These are phyloP conservation scores for Erigeron canadensis DNA, from an alignment of 129 eudicot species.

Conservation along the genomic window DNA sequence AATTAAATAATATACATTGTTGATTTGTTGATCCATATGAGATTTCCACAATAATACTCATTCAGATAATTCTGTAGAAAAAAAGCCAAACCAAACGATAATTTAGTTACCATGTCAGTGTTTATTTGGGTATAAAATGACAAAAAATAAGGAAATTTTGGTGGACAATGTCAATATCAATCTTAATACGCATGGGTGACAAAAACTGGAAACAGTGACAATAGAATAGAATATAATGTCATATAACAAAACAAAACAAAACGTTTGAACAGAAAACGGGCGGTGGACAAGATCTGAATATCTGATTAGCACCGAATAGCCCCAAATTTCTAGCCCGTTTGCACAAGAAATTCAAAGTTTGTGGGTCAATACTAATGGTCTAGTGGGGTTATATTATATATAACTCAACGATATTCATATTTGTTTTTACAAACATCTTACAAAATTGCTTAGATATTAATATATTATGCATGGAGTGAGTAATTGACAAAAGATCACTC, in stretches of 20 bases:
- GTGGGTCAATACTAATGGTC: neutral
- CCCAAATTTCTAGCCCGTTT: neutral
- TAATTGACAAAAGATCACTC: too few relatives aligned
- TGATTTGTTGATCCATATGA: too few relatives aligned
- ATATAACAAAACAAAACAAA: neutral
- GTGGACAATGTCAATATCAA: constrained; percentile 21
- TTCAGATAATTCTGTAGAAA: too few relatives aligned
- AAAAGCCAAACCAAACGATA: neutral
- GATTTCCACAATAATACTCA: too few relatives aligned
- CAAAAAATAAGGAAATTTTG: neutral
- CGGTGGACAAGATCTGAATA: constrained; percentile 24
- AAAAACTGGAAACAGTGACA: constrained; percentile 25
- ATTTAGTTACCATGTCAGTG: neutral
- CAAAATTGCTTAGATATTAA: too few relatives aligned
- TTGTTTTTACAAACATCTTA: too few relatives aligned
- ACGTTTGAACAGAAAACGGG: constrained; percentile 10
- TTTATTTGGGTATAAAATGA: neutral
- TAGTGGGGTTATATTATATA: too few relatives aligned
- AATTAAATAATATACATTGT: too few relatives aligned
- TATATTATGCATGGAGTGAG: too few relatives aligned
- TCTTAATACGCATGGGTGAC: constrained; percentile 35
- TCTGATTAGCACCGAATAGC: neutral
- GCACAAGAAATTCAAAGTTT: too few relatives aligned
- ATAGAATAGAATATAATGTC: neutral
- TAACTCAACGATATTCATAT: too few relatives aligned